phyloP scores from a whole-genome alignment of 106 monocot species.

The Phalaenopsis equestris region DNA sequence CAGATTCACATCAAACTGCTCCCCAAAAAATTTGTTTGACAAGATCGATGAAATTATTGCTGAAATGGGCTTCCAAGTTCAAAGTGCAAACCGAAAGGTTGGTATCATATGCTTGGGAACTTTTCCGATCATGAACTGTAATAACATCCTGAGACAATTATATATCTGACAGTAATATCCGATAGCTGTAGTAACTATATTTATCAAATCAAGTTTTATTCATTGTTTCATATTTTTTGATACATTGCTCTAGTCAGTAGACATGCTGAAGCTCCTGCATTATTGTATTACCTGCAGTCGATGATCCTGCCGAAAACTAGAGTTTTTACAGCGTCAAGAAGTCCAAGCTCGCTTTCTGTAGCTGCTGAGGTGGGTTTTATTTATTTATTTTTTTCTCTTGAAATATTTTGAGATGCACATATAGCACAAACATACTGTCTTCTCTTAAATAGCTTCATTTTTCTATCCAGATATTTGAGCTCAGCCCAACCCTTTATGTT shows the following conservation, averaged over 20 bases:
- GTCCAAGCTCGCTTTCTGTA: constrained; percentile 37
- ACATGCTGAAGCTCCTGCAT: background rate
- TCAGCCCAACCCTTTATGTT: constrained; percentile 69
- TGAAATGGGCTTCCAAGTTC: constrained; percentile 72
- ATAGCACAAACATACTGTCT: background rate
- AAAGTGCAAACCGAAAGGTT: constrained; percentile 55
- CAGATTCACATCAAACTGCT: constrained; percentile 68
- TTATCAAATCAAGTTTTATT: too few species aligned
- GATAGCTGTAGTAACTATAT: too few species aligned
- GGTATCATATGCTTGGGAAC: background rate
- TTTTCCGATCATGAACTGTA: background rate
- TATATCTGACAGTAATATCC: background rate
- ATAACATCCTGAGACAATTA: background rate
- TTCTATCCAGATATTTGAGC: constrained; percentile 58
- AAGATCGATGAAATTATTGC: constrained; percentile 65
- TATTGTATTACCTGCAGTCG: constrained; percentile 27
- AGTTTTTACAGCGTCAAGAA: constrained; percentile 29
- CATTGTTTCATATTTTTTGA: too few species aligned
- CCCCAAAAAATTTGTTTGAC: constrained; percentile 51
- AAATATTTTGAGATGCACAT: background rate
- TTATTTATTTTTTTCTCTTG: background rate
- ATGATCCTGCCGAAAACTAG: constrained; percentile 54
- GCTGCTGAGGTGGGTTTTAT: constrained; percentile 54
- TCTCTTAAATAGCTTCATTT: background rate
- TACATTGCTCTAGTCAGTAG: too few species aligned